phyloP scores from a whole-genome alignment of 805 yeast species.

The Huiozyma naganishii region DNA sequence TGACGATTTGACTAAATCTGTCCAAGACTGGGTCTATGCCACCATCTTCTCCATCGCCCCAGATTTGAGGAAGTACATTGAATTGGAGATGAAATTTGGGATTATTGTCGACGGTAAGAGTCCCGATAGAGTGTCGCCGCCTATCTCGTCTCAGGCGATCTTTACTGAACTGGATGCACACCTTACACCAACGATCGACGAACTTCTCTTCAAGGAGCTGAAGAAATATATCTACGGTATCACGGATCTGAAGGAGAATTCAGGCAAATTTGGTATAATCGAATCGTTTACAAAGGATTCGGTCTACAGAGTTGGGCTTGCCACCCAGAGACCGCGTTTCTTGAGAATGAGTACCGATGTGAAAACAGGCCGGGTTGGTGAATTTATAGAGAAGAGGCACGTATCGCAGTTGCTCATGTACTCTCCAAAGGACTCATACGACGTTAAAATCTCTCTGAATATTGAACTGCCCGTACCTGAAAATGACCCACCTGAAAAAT shows the following conservation, averaged over 20 bases:
- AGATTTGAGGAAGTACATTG: conserved; percentile 43
- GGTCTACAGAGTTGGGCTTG: conserved; percentile 48
- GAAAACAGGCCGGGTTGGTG: conserved; percentile 53
- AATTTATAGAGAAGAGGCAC: conserved; percentile 62
- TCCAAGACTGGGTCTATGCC: conserved; percentile 86
- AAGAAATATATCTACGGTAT: conserved; percentile 44
- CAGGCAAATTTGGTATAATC: conserved; percentile 44
- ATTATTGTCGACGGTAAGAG: conserved; percentile 51
- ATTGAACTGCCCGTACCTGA: conserved; percentile 59
- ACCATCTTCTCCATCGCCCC: conserved; percentile 57
- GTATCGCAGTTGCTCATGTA: conserved; percentile 62
- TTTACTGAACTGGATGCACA: conserved; percentile 45
- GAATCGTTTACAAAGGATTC: conserved; percentile 56
- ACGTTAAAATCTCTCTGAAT: conserved; percentile 63
- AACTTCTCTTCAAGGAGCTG: conserved; percentile 47
- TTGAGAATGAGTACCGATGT: conserved; percentile 60
- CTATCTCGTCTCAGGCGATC: conserved; percentile 59
- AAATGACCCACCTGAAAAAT: conserved; percentile 43
- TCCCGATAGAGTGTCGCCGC: conserved; percentile 53
- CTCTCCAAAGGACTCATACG: conserved; percentile 69
- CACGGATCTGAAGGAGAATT: conserved; percentile 39
- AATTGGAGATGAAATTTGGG: conserved; percentile 69
- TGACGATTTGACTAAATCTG: conserved; percentile 68
- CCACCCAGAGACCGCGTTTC: conserved; percentile 54
- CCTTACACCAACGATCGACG: conserved; percentile 58